Percentiles rank a stretch among this genome's conserved stretches.
phyloP scores from a whole-genome alignment of 1,284 basidiomycete genomes.

The Cystobasidiaceae sp. region DNA sequence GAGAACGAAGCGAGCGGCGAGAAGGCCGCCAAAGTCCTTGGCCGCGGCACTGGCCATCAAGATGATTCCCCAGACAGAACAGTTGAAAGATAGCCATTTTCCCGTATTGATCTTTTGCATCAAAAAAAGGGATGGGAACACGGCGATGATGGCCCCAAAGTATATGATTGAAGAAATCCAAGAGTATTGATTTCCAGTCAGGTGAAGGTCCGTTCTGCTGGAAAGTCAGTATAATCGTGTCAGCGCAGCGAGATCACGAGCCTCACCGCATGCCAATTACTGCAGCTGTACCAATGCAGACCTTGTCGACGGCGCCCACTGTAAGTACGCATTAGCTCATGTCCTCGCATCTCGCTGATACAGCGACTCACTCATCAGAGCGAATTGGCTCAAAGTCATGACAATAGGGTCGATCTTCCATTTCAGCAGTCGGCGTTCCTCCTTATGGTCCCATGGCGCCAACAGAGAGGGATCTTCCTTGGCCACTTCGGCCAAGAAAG shows the following conservation, averaged over 20 bases:
- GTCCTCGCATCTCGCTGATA: no score
- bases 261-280: constrained; percentile 16
- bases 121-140: constrained; percentile 36
- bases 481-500: constrained; percentile 30
- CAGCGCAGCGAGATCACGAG: neutral
- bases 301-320: constrained; percentile 31
- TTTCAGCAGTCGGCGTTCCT: constrained; percentile 24
- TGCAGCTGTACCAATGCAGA: constrained; percentile 30
- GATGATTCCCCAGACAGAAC: constrained; percentile 39
- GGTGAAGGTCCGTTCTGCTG: constrained; percentile 7
- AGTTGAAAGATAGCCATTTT: constrained; percentile 36
- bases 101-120: constrained; percentile 34
- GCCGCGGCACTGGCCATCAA: neutral
- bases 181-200: constrained; percentile 22
- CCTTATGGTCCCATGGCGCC: constrained; percentile 7
- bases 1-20: constrained; percentile 24
- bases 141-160: constrained; percentile 26
- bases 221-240: neutral
- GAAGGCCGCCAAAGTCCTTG: constrained; percentile 15
- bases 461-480: constrained; percentile 24
- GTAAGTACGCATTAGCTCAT: no score
- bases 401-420: constrained; percentile 33
- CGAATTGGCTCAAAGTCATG: constrained; percentile 27
- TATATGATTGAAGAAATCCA: constrained; percentile 29
- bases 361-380: constrained; percentile 20